Conservation (phyloP, 768 basidiomycete genomes). For the Termitomyces sp. region DNA sequence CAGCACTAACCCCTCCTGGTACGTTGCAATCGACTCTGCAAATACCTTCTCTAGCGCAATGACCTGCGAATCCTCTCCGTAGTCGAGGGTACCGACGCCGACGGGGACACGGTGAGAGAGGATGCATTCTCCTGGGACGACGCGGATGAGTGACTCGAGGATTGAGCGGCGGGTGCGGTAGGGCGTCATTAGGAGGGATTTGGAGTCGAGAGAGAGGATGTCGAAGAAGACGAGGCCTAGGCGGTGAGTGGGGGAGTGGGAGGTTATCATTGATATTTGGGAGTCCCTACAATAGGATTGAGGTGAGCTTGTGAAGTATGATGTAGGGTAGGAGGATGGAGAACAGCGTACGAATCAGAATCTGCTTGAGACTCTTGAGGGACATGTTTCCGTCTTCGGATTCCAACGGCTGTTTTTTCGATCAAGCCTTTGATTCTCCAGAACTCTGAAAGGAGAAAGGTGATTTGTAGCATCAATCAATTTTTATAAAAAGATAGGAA, state of each 20-base stretch:
- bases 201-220: conserved; percentile 64
- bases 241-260: conserved; percentile 40
- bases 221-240: conserved; percentile 90
- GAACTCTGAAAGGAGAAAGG: conserved; percentile 51
- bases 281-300: conserved; percentile 6
- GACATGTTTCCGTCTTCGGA: conserved; percentile 29
- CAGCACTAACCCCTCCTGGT: conserved; percentile 72
- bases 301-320: background rate
- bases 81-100: conserved; percentile 23
- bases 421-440: conserved; percentile 68
- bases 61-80: background rate
- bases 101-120: conserved; percentile 57
- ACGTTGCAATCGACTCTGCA: conserved; percentile 44
- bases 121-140: conserved; percentile 58
- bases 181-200: conserved; percentile 47
- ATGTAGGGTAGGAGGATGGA: no score
- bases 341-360: conserved; percentile 13
- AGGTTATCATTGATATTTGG: conserved; percentile 28
- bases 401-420: conserved; percentile 52
- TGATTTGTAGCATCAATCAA: background rate
- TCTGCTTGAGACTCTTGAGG: conserved; percentile 1
- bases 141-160: conserved; percentile 55
- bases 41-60: conserved; percentile 29
- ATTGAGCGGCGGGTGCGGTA: conserved; percentile 59
- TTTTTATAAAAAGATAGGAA: background rate